Base-by-base conservation (phyloP, 768 basidiomycete genomes). In the Boletus pseudopeckii region DNA sequence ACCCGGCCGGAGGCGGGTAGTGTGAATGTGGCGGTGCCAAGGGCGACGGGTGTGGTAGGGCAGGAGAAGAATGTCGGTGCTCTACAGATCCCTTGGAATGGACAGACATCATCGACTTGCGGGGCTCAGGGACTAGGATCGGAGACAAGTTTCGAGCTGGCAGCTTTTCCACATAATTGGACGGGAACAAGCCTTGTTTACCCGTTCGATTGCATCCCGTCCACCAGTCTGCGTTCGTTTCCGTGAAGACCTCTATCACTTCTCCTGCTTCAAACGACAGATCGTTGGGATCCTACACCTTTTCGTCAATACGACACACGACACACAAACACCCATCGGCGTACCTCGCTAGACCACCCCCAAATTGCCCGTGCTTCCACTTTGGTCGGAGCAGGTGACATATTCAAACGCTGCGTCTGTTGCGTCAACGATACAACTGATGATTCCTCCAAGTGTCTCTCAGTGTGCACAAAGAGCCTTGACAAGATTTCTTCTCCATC, bases 191-290 rank as follows among this genome's bases (percentile, higher is more conserved):
- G 3, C 88, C 92, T 44, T 85, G 78, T 50, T 73, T 78, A 22
- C 84, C 85, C 28, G 84, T 76, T 39, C 59, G 60, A 58, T 79
- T 64, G 55, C 75, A 75, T n/a, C 92, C 92, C 33, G 79, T 86
- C 91, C 91, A 96, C 92, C 92, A 94, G 66, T 94, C 92, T 1
- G 77, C 74, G 56, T 93, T 92, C n/a, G 83, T 88, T 67, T 94
- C 90, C 55, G 86, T 80, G 44, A 90, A 71, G 54, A 96, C 79
- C 54, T 91, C 88, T 53, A 96, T 83, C 36, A 85, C 72, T 52
- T 94, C 92, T 5, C 91, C 92, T 0, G 78, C 71, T 18, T 71
- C 70, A 74, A 96, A 92, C 1, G 82, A 78, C 4, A 96, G 77
- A 69, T 95, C 92, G 45, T 85, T 83, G 6, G 82, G 77, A 65